Base-by-base conservation (phyloP, 2,329 filamentous ascomycete genomes). In the Didymella lethalis region DNA sequence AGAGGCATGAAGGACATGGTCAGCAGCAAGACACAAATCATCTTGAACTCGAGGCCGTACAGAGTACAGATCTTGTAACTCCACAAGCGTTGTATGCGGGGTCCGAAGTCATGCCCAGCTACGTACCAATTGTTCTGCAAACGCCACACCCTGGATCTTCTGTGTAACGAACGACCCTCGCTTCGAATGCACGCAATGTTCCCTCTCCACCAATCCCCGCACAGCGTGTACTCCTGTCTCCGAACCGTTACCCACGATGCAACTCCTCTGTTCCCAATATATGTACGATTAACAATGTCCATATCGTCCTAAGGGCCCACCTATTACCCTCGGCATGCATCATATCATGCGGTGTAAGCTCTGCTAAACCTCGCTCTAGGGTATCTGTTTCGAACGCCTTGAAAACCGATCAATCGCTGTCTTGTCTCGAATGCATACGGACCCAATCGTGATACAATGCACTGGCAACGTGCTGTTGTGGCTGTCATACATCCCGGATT, bases 401-500 rank as follows among this genome's bases (percentile, higher is more conserved):
- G 48, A 54, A 60, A 57, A 58, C 64, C 60, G 54, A 55, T 50
- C 46, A 59, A 38, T 59, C 45, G 49, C 51, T 56, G 41, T 58
- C 38, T 63, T 56, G 58, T 54, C 34, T 41, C 55, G 51, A 55
- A 58, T 64, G 52, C 49, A 59, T 62, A 40, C 49, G 49, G 54
- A 62, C 54, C 54, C 57, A 68, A 69, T 64, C 44, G 56, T 64
- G 65, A 59, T 64, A 59, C 58, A 57, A 54, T 60, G 64, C 65
- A 48, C 49, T 47, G 29, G 36, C 50, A 54, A 50, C 32, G 31
- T 46, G 50, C 46, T 44, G 47, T 31, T 46, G 56, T 36, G n/a
- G 20, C 25, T 43, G 8, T 47, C 75, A 76, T 58, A 75, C 72
- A 65, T 76, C 74, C 64, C 73, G 66, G 54, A 76, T 74, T 51